These are phyloP conservation scores for Aspergillus vadensis DNA, from an alignment of 2,329 filamentous ascomycete genomes.

Conservation along the genomic window DNA sequence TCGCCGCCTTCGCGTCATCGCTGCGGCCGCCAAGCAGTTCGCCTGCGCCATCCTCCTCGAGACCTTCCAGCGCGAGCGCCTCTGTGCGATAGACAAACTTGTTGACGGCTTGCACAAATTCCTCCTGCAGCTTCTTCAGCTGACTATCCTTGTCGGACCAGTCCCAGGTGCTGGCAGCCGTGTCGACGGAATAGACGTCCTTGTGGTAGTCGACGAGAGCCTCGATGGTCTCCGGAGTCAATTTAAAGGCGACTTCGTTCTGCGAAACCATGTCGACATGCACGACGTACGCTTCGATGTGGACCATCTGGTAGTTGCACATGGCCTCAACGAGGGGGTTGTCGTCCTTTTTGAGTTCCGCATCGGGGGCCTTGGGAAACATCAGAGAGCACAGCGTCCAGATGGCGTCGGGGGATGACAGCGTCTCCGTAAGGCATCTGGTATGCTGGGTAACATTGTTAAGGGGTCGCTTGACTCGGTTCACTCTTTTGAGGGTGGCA, in stretches of 20 bases:
- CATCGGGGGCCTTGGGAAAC: slow-evolving; percentile 84
- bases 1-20: slow-evolving; percentile 86
- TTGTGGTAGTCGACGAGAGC: slow-evolving; percentile 93
- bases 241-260: slow-evolving; percentile 97
- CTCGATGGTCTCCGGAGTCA: slow-evolving; percentile 93
- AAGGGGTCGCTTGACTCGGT: slow-evolving; percentile 91
- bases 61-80: slow-evolving; percentile 84
- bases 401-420: slow-evolving; percentile 86
- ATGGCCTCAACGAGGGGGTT: slow-evolving; percentile 83
- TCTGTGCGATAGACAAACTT: slow-evolving; percentile 93
- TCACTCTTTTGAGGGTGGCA: slow-evolving; percentile 93
- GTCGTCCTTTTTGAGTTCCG: slow-evolving; percentile 77
- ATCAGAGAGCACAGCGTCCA: slow-evolving; percentile 94
- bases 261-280: slow-evolving; percentile 98
- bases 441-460: slow-evolving; percentile 97
- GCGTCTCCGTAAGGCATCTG: slow-evolving; percentile 88
- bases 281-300: slow-evolving; percentile 95
- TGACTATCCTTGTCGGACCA: slow-evolving; percentile 97
- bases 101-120: slow-evolving; percentile 95
- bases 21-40: slow-evolving; percentile 89
- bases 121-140: slow-evolving; percentile 94
- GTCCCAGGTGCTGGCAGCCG: slow-evolving; percentile 83
- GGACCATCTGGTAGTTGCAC: slow-evolving; percentile 89
- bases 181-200: slow-evolving; percentile 88
- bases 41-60: slow-evolving; percentile 94